A percentile compares a stretch with the other conserved stretches of the same genome.
Conservation (phyloP, 2,329 filamentous ascomycete species). For the Colletotrichum sp. region DNA sequence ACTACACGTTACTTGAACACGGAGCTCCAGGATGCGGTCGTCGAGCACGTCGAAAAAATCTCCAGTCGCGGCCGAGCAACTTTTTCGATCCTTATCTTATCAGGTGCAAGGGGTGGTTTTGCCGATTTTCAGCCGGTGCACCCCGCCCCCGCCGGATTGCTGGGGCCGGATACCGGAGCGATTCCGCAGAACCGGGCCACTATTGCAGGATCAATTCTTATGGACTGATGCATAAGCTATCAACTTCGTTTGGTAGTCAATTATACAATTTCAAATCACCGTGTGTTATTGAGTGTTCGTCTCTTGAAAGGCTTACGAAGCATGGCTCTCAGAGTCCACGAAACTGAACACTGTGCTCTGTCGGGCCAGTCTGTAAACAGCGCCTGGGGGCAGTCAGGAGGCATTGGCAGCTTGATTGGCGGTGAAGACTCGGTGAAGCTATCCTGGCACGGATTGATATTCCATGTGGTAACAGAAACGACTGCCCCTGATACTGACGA, state of each 20-base stretch:
- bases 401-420: neutral
- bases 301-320: too few relatives aligned
- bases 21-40: neutral
- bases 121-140: neutral
- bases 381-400: neutral
- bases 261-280: too few relatives aligned
- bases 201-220: too few relatives aligned
- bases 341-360: neutral
- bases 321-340: neutral
- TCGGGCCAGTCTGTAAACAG: neutral
- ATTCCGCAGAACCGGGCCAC: too few relatives aligned
- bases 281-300: too few relatives aligned
- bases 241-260: too few relatives aligned
- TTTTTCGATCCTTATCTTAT: slow-evolving; percentile 19
- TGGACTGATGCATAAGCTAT: too few relatives aligned
- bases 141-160: neutral
- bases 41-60: neutral
- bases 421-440: neutral
- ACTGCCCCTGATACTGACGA: neutral
- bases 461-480: slow-evolving; percentile 22
- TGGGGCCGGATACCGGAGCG: neutral
- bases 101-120: neutral
- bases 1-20: neutral
- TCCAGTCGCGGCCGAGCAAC: neutral
- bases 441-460: neutral